Base-by-base conservation (phyloP, 2,329 filamentous ascomycete genomes). In the Cordyceps sp. region DNA sequence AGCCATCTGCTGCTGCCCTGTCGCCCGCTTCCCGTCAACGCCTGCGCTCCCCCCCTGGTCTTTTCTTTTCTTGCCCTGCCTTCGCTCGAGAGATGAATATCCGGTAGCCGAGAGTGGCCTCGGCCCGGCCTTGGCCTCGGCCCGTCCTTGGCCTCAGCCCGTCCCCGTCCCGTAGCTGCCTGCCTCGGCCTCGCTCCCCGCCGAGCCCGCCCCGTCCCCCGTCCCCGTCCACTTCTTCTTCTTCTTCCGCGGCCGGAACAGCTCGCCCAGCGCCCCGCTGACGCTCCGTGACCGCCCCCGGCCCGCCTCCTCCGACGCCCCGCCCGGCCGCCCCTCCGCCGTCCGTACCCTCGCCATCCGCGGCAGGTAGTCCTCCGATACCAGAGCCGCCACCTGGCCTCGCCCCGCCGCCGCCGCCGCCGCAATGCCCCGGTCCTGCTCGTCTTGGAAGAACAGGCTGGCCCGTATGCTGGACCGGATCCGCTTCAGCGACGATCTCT, bases 371-470 rank as follows among this genome's bases (percentile, higher is more conserved):
- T 26, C 13, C 4, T 24, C 23, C 40, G 15, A 9, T 16, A 37
- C 41, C 14, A 41, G 41, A 4, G 43, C 35, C 14, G 32, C 37
- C 12, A 35, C 37, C 19, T 40, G 45, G 30, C 38, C 29, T 7
- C 37, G 38, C 20, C 39, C 30, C 19, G 36, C 39, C 14, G 39
- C 30, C 25, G 12, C 17, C 25, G 5, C 17, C 25, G 9, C n/a
- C n/a, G n/a, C n/a, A n/a, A n/a, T n/a, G 10, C 46, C 38, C 21
- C 48, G 42, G 33, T 60, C 54, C 15, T 55, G 54, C 14, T 58
- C 55, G 28, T 65, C 57, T 28, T 62, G 53, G 37, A 70, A 62
- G 45, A 67, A 73, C 23, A 73, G 50, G 33, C 67, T 70, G 10
- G 66, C 60, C 30, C 66, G 55, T 20, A 73, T 58, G 31, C 60